A percentile compares a stretch with the other conserved stretches of the same genome.
Evolutionary conservation across 306 rosid species (phyloP).

Genomic region (Leucaena leucocephala): DNA sequence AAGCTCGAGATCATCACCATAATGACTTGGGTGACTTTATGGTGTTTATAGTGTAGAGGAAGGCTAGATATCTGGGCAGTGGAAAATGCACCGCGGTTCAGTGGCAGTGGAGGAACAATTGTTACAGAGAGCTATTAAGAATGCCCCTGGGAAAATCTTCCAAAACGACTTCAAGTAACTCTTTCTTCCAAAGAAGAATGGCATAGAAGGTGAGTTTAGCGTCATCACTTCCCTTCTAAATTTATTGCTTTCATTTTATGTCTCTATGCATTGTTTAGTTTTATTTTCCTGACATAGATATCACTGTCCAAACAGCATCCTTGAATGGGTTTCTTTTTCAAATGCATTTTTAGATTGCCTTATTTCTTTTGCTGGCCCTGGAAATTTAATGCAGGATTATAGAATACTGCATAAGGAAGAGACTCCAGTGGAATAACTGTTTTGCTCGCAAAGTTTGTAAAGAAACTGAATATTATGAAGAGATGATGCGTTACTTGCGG

Average conservation of each 20-base stretch:
- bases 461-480: slow-evolving; percentile 96
- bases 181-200: slow-evolving; percentile 90
- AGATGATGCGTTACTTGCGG: slow-evolving; percentile 91
- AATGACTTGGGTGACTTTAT: slow-evolving; percentile 10
- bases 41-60: slow-evolving; percentile 22
- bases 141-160: slow-evolving; percentile 91
- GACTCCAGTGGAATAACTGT: slow-evolving; percentile 81
- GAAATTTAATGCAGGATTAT: slow-evolving; percentile 60
- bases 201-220: slow-evolving; percentile 65
- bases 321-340: slow-evolving; percentile 22
- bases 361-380: slow-evolving; percentile 22
- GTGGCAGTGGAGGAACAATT: slow-evolving; percentile 82
- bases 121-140: slow-evolving; percentile 80
- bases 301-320: not conserved
- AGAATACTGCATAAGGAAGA: slow-evolving; percentile 85
- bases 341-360: slow-evolving; percentile 6
- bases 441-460: slow-evolving; percentile 85
- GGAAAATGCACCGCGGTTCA: slow-evolving; percentile 75
- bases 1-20: not conserved
- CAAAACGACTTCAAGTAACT: slow-evolving; percentile 79
- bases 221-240: not conserved
- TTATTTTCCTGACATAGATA: slow-evolving; percentile 7
- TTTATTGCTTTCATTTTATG: not conserved
- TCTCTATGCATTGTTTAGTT: not conserved
- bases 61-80: slow-evolving; percentile 33